Evolutionary conservation across 2,329 filamentous ascomycete species (phyloP), one percentile per base, ranked within the genome.

Genomic region (Ophiostoma quercus): DNA sequence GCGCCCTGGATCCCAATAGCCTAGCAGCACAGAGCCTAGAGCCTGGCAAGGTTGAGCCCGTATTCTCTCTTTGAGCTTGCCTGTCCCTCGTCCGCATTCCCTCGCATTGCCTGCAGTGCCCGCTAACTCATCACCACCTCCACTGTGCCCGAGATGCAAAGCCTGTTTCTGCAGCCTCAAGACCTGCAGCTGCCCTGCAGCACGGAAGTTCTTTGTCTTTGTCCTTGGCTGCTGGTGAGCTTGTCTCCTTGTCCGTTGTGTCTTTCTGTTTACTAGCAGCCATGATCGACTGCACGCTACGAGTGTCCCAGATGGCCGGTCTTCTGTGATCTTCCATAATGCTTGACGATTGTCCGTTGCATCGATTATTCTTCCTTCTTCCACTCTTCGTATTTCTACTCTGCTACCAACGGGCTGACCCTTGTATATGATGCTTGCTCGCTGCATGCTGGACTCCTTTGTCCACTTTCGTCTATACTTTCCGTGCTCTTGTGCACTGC

Each of bases 111-210:
- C 5, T n/a, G 19, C 2, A 47, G 43, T n/a, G 43, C 14, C 16
- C 43, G 43, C 43, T 47, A 47, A n/a, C 16, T n/a, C 43, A 47
- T 47, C 43, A 47, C 43, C 43, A 22, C 51, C 57, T 34, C 14
- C 57, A 34, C 57, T 62, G 57, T 32, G 57, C 57, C 12, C 57
- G 25, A 19, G 25, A 62, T 32, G 11, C 32, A 65, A 65, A 65
- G 62, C 62, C 62, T 65, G 32, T 65, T 65, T 65, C 60, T 39
- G 32, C 32, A 37, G 19, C 62, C 34, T 34, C 22, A 16, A 60
- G 54, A 65, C 16, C 37, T 66, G 62, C 62, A 41, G 62, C 62
- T 25, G 34, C 22, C 22, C 22, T 39, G 62, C 62, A 66, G 62
- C 34, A 19, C 22, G 9, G 37, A 67, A 16, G 19, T 19, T 57